Evolutionary conservation across 1,139 yeast species (phyloP), one percentile per base, ranked within the genome.

Genomic region (Kodamaea sp.): DNA sequence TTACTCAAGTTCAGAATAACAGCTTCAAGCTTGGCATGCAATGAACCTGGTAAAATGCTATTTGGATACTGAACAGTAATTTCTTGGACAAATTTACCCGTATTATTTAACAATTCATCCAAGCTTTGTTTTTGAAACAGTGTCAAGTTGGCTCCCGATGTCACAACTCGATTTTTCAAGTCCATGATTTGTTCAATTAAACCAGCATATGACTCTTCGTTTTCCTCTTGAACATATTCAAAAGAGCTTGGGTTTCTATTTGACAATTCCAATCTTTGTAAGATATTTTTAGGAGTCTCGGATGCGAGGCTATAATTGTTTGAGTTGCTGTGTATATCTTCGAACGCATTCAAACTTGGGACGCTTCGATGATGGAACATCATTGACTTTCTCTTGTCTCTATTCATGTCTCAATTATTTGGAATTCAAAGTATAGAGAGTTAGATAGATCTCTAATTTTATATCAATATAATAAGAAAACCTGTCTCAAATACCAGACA

Each of bases 51-150:
- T 25, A 46, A 38, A 27, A 38, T 39, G 27, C 38, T 36, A 20
- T 38, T 29, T 20, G 42, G 35, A 32, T 43, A 45, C 31, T 45
- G 50, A 5, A 36, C 40, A 2, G 44, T 46, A 29, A 46, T 35
- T 7, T 46, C 47, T 20, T 31, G 36, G 23, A 48, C 45, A 34
- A 45, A 45, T 27, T 42, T 38, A 28, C 36, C 35, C 24, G 45
- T 31, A 10, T 41, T 38, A 2, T 39, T 29, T n/a, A 48, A 39
- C 20, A 48, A 43, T 23, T 46, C 52, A 4, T 28, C 25, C 23
- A 48, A 31, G 24, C 43, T 40, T 10, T 48, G 34, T 11, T 37
- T 35, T 32, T 48, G 52, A 42, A 42, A 42, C 32, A 40, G 49
- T 34, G 45, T 41, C 25, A 47, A 36, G 24, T 28, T 37, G 27